phyloP scores from a whole-genome alignment of 2,329 filamentous ascomycete species.

The Exserohilum rostratum region DNA sequence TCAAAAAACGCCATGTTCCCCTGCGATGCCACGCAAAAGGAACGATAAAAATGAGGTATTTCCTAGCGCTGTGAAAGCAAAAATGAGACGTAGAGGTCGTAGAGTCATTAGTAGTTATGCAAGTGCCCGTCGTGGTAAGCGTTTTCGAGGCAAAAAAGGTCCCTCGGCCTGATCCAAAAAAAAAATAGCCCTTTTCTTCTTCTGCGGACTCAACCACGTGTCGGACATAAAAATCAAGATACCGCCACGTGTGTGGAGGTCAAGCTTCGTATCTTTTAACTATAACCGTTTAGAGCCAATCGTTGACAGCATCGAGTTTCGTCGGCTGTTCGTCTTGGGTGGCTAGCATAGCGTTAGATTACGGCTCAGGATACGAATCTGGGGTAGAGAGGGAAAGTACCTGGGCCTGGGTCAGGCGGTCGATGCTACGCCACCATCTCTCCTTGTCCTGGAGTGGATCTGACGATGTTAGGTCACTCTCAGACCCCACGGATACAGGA shows the following conservation, averaged over 20 bases:
- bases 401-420: slow-evolving; percentile 11
- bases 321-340: background rate
- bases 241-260: no score
- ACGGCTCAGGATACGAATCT: background rate
- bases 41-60: no score
- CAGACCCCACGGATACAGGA: slow-evolving; percentile 19
- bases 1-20: no score
- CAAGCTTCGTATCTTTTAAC: no score
- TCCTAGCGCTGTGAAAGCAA: background rate
- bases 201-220: background rate
- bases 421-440: slow-evolving; percentile 19
- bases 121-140: background rate
- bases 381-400: background rate
- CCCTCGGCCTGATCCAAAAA: slow-evolving; percentile 2
- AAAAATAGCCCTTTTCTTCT: slow-evolving; percentile 2
- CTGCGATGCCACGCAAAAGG: no score
- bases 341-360: background rate
- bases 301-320: slow-evolving; percentile 2
- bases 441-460: slow-evolving; percentile 23
- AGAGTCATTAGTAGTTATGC: background rate
- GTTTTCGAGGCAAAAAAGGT: background rate
- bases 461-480: slow-evolving; percentile 26
- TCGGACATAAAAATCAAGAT: no score
- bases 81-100: background rate
- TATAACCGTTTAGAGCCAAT: background rate